Evolutionary conservation across 1,139 yeast species (phyloP), one percentile per base, ranked within the genome.

Genomic region (Saccharomyces uvarum): DNA sequence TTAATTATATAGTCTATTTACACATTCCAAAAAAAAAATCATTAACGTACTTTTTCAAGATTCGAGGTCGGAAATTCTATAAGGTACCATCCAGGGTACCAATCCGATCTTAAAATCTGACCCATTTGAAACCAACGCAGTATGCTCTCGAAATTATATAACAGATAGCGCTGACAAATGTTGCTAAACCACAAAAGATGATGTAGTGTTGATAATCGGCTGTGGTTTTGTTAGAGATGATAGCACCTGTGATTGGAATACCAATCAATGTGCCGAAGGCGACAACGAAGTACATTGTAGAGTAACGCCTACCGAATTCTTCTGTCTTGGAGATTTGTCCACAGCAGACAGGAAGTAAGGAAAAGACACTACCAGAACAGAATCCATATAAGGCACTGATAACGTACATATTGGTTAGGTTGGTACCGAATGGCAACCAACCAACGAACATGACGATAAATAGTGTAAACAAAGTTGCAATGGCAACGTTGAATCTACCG

Each of bases 241-340:
- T 74, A 3, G 80, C 81, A 48, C 84, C 83, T 2, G 81, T 78
- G 47, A 80, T 71, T 29, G 84, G 84, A 57, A 79, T 71, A 1
- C 81, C 77, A 0, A 77, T 75, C 49, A 84, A 70, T 5, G 81
- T 79, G 42, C 81, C 81, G 62, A 84, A 79, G 8, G 87, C 78
- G 49, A 83, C 82, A 47, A 82, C 73, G 61, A 82, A 82, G 66
- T 85, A 84, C 69, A 84, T 77, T 0, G 88, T 83, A 0, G 90
- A 88, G 63, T 82, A 85, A 28, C 86, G 76, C 62, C 79, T 82
- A 29, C 91, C 91, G 62, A 84, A 84, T 54, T 77, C 79, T 47
- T 81, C 81, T 1, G 85, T 81, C 51, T 77, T 77, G 48, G 88
- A 82, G 21, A 86, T 81, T 66, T 84, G 89, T 0, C 83, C 79